Evolutionary conservation across 2,329 filamentous ascomycete genomes (phyloP).

Genomic region (Pyricularia sp.): DNA sequence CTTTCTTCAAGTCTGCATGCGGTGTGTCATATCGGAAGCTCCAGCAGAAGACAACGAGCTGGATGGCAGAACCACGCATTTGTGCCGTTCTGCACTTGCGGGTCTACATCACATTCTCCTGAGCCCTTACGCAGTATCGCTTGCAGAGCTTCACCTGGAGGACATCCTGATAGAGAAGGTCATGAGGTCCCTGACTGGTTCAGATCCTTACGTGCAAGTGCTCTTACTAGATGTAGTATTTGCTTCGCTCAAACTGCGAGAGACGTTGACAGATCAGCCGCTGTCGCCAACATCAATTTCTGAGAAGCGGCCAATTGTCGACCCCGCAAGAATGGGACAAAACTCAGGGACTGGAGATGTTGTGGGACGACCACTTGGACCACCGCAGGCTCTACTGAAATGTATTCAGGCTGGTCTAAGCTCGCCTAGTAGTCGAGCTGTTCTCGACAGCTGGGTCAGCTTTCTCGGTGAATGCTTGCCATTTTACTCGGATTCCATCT

Average conservation of each 20-base stretch:
- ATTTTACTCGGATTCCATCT: constrained; percentile 74
- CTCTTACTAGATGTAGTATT: constrained; percentile 72
- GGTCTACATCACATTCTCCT: constrained; percentile 62
- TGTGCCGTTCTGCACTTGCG: constrained; percentile 62
- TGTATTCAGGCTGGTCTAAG: constrained; percentile 77
- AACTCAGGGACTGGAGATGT: constrained; percentile 7
- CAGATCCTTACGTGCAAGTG: constrained; percentile 65
- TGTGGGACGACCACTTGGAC: constrained; percentile 30
- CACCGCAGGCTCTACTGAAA: constrained; percentile 65
- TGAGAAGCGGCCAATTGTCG: constrained; percentile 36
- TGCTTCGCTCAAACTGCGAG: constrained; percentile 59
- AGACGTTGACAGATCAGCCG: constrained; percentile 26
- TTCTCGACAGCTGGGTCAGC: constrained; percentile 85
- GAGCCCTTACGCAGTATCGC: constrained; percentile 48
- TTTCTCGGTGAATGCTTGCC: constrained; percentile 79
- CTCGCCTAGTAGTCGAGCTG: constrained; percentile 60
- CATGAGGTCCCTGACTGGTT: constrained; percentile 45
- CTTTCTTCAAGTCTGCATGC: constrained; percentile 56
- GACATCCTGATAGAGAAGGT: constrained; percentile 61
- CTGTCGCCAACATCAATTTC: constrained; percentile 27
- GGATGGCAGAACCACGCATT: constrained; percentile 46
- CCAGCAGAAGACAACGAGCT: constrained; percentile 24
- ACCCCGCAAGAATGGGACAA: constrained; percentile 27
- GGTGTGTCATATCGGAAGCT: constrained; percentile 43
- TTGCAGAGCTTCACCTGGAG: constrained; percentile 61